These are phyloP conservation scores for Glonium stellatum DNA, from an alignment of 495 filamentous ascomycete genomes.

Conservation along the genomic window DNA sequence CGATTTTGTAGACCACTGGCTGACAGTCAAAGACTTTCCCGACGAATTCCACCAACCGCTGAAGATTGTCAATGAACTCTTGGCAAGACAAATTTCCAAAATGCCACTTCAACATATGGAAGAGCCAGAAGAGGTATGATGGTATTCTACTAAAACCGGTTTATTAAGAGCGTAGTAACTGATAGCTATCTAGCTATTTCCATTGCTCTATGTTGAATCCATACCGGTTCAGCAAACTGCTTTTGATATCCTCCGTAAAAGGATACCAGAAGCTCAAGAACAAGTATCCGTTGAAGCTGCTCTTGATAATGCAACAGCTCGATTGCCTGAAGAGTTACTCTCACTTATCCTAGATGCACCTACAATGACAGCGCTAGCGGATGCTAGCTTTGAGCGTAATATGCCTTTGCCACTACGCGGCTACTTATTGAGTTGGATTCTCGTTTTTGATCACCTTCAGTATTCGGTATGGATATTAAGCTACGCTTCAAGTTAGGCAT, in stretches of 20 bases:
- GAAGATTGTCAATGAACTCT: conserved; percentile 61
- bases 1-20: conserved; percentile 20
- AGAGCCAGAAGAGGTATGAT: conserved; percentile 43
- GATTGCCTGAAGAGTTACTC: conserved; percentile 43
- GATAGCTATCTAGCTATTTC: conserved; percentile 40
- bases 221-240: conserved; percentile 68
- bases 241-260: conserved; percentile 70
- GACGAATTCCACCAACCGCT: conserved; percentile 53
- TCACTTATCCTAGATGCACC: conserved; percentile 43
- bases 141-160: not conserved
- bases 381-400: conserved; percentile 40
- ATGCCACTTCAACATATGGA: conserved; percentile 49
- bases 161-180: not conserved
- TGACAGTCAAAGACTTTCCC: conserved; percentile 29
- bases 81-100: conserved; percentile 56
- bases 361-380: conserved; percentile 36
- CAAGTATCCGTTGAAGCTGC: conserved; percentile 76
- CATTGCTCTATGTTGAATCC: conserved; percentile 68
- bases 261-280: conserved; percentile 70
- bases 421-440: conserved; percentile 86
- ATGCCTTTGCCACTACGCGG: conserved; percentile 53
- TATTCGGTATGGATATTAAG: conserved; percentile 49
- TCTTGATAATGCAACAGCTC: conserved; percentile 60
- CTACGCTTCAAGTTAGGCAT: not conserved
- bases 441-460: conserved; percentile 81